Conservation (phyloP, 176 grass and related monocot species). For the Carex cristatella region DNA sequence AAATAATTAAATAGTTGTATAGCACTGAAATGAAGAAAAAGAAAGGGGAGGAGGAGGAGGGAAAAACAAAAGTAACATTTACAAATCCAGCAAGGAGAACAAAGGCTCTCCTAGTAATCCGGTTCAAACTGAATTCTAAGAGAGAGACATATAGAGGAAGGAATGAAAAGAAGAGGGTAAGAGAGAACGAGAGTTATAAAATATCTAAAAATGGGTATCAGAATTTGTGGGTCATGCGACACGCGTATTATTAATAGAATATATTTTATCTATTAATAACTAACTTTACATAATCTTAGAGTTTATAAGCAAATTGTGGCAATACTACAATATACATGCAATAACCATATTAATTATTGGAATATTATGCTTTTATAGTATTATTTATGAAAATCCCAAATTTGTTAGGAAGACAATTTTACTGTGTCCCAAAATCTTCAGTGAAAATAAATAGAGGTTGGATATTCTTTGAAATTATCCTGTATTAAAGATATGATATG, state of each 20-base stretch:
- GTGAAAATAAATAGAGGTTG: too few relatives aligned
- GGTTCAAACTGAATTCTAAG: not conserved
- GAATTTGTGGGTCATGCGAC: not conserved
- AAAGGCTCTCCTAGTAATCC: conserved; percentile 7
- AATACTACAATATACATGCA: too few relatives aligned
- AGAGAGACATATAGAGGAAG: not conserved
- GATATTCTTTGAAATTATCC: too few relatives aligned
- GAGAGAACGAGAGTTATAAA: not conserved
- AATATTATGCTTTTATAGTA: not conserved
- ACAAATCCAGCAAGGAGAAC: not conserved
- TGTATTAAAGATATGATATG: too few relatives aligned
- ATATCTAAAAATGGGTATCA: conserved; percentile 10
- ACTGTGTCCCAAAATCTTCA: not conserved
- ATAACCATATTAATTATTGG: too few relatives aligned
- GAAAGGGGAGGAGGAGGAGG: not conserved
- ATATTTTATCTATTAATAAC: not conserved
- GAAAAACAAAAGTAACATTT: too few relatives aligned
- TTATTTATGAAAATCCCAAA: not conserved
- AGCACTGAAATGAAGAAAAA: not conserved
- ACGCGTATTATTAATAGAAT: conserved; percentile 7
- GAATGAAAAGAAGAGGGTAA: not conserved
- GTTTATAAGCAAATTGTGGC: not conserved
- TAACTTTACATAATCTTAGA: not conserved
- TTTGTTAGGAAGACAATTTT: not conserved
- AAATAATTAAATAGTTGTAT: not conserved